These are phyloP conservation scores for Suillus subalutaceus DNA, from an alignment of 768 basidiomycete genomes.

Conservation along the genomic window DNA sequence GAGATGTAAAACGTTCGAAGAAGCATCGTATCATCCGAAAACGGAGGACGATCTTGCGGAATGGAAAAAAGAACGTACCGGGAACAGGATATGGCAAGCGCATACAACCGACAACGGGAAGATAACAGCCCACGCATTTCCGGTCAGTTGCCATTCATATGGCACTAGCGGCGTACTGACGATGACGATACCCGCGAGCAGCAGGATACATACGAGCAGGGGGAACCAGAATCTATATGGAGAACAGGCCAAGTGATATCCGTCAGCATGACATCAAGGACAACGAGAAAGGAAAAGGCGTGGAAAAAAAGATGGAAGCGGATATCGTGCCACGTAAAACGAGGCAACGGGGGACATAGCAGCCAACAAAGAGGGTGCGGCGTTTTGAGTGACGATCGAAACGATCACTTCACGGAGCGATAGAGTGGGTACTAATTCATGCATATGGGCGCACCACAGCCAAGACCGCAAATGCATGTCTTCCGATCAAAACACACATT, in stretches of 20 bases:
- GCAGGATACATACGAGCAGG: slow-evolving; percentile 55
- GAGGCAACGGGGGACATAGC: not conserved
- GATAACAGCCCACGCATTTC: slow-evolving; percentile 70
- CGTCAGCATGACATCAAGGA: slow-evolving; percentile 20
- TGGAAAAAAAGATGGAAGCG: not conserved
- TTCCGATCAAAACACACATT: not conserved
- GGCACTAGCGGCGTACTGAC: slow-evolving; percentile 59
- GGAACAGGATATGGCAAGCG: slow-evolving; percentile 72
- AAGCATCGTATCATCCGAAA: not conserved
- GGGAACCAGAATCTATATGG: slow-evolving; percentile 35
- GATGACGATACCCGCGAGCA: slow-evolving; percentile 61
- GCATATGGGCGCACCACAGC: not conserved
- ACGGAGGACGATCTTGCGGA: not conserved
- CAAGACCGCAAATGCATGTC: slow-evolving; percentile 4
- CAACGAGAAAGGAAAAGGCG: not conserved
- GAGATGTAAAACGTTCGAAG: not conserved
- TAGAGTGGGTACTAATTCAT: not conserved
- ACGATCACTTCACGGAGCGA: not conserved
- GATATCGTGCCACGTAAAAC: not conserved
- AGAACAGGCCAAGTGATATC: not conserved
- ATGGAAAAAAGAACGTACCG: slow-evolving; percentile 43
- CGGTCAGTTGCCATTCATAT: slow-evolving; percentile 62
- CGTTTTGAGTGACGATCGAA: not conserved
- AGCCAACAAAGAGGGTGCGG: not conserved
- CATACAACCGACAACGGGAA: slow-evolving; percentile 75